These are phyloP conservation scores for Syzygium oleosum DNA, from an alignment of 345 rosid genomes.

Conservation along the genomic window DNA sequence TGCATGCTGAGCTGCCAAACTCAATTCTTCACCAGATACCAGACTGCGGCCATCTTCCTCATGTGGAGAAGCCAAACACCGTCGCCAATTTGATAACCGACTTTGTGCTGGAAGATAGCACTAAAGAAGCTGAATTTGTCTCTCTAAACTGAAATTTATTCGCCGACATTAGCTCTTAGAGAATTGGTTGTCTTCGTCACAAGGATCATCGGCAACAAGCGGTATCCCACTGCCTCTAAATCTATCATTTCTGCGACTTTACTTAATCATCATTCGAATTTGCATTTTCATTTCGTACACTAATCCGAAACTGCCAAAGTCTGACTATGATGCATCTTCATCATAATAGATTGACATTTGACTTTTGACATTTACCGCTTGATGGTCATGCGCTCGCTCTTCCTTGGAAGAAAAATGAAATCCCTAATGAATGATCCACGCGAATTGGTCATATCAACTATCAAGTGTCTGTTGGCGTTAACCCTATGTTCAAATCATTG, in stretches of 20 bases:
- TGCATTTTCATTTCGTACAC: not conserved
- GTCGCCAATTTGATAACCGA: conserved; percentile 50
- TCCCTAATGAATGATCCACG: not conserved
- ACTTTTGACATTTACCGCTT: not conserved
- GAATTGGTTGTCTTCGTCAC: not conserved
- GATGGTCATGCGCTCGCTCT: not conserved
- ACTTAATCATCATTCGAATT: not conserved
- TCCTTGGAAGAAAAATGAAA: not conserved
- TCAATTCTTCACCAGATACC: conserved; percentile 60
- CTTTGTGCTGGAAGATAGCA: conserved; percentile 41
- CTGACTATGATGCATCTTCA: not conserved
- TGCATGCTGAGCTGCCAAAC: conserved; percentile 56
- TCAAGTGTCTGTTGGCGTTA: not conserved
- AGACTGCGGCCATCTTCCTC: conserved; percentile 89
- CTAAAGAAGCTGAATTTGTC: conserved; percentile 17
- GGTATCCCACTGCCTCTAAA: not conserved
- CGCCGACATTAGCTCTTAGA: not conserved
- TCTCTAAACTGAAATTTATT: conserved; percentile 9
- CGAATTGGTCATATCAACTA: not conserved
- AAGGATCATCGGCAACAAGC: not conserved
- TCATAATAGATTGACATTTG: not conserved
- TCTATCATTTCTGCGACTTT: not conserved
- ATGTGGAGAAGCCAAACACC: conserved; percentile 60
- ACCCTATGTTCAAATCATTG: not conserved
- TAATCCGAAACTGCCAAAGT: not conserved